Base-by-base conservation (phyloP, 1,139 yeast species). In the Pichia sp. region DNA sequence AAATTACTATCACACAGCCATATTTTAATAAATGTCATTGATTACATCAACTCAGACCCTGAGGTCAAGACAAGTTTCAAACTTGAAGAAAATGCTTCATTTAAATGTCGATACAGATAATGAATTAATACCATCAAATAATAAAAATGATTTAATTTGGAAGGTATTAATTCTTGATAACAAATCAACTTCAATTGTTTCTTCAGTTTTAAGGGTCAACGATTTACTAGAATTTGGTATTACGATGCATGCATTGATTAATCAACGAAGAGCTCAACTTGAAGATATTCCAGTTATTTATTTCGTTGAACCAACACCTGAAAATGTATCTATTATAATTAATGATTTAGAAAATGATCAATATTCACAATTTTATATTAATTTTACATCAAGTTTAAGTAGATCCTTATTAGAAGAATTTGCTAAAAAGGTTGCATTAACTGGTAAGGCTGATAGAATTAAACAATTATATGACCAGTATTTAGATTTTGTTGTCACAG, bases 281-380 rank as follows among this genome's bases (percentile, higher is more conserved):
- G 87, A 95, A 1, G 98, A 92, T 57, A 97, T 90, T 8, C 96
- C 97, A 1, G 98, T 81, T 4, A 79, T 94, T 40, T 92, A 94
- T 65, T 90, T 94, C 57, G 81, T 92, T 38, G 85, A 86, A 49
- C 98, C 98, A 4, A 85, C 95, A 0, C 68, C 73, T 32, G 90
- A 79, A 43, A 94, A 92, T 60, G 70, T 92, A 40, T 66, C 76
- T 38, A 60, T 67, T 26, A 83, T 92, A 32, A 74, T 87, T 22
- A 75, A 77, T 41, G 98, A 94, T 60, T 66, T 94, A 48, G 73
- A 75, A 33, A 69, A 68, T 40, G 94, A 87, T 51, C 79, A 80
- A 52, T 92, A 94, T 62, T 87, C 87, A 37, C 76, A 78, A 37
- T 82, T 76, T 57, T 87, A 87, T 58, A 73, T 94, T 62, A 92